Evolutionary conservation across 1,139 yeast species (phyloP), one percentile per base, ranked within the genome.

Genomic region (Candida sojae): DNA sequence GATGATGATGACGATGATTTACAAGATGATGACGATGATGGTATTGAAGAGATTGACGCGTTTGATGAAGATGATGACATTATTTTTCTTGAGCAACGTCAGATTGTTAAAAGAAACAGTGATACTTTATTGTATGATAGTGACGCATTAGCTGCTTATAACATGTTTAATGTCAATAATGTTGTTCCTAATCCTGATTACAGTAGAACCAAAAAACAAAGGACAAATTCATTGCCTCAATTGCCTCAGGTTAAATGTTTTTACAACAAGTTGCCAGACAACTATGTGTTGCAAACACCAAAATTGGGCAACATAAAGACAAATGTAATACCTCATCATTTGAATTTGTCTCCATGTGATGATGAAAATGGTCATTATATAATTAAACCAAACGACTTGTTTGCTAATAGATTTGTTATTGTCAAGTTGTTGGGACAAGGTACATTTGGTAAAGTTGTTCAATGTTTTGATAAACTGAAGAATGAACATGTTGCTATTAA

Each of bases 381-480:
- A 43, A 84, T 87, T 36, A 80, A 75, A 48, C 67, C 76, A 11
- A 82, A 84, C 51, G 83, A 84, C 40, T 57, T 67, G 3, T 85
- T 86, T 64, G 86, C 92, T 31, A 81, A 86, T 56, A 73, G 96
- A 44, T 85, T 86, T 58, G 68, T 82, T 26, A 84, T 88, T 17
- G 71, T 80, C 33, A 78, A 84, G 48, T 71, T 90, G 46, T 72
- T 95, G 51, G 99, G 99, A 23, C 98, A 93, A 62, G 99, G 99
- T 6, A 95, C 99, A 0, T 95, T 93, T 72, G 99, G 99, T 17
- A 93, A 92, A 63, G 99, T 95, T 11, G 87, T 91, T 36, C 83
- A 83, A 57, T 88, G 91, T 45, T 71, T 71, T 54, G 92, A 86
- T 59, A 76, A 75, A 51, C 70, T 75, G 42, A 78, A 78, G 46